Percentiles rank a stretch among this genome's conserved stretches.
Evolutionary conservation across 805 yeast genomes (phyloP).

Genomic region (Saccharomycopsis sp.): DNA sequence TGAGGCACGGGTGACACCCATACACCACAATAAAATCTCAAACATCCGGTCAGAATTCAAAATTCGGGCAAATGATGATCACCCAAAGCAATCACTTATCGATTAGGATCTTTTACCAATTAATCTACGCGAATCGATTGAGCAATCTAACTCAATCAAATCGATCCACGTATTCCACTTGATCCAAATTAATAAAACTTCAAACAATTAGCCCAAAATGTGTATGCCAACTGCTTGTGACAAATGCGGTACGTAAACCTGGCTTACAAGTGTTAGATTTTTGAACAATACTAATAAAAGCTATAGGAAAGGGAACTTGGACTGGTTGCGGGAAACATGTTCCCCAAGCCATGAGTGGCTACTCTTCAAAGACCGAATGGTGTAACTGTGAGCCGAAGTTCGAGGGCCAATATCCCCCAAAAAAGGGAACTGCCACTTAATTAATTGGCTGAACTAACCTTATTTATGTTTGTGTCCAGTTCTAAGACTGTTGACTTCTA

Average conservation of each 20-base stretch:
- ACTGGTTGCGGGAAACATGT: constrained; percentile 27
- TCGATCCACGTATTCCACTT: too few species aligned
- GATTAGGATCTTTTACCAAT: too few species aligned
- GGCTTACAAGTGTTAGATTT: background rate
- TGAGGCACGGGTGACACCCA: too few species aligned
- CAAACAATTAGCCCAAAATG: background rate
- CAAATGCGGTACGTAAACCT: constrained; percentile 8
- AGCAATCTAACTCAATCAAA: too few species aligned
- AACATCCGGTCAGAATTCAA: too few species aligned
- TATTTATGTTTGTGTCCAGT: too few species aligned
- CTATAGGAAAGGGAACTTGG: constrained; percentile 25
- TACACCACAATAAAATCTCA: too few species aligned
- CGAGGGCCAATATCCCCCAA: constrained; percentile 22
- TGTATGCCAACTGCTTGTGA: constrained; percentile 14
- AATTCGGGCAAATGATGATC: too few species aligned
- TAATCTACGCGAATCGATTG: too few species aligned
- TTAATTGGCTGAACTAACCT: background rate
- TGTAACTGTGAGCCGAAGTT: constrained; percentile 22
- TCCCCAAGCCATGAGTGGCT: constrained; percentile 24
- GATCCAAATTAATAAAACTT: too few species aligned
- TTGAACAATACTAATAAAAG: background rate
- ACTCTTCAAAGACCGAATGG: constrained; percentile 24
- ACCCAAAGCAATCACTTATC: too few species aligned
- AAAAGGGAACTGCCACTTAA: constrained; percentile 13
- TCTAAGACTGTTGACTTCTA: too few species aligned